A percentile compares a stretch with the other conserved stretches of the same genome.
Conservation (phyloP, 805 yeast species). For the Kluyveromyces nonfermentans region DNA sequence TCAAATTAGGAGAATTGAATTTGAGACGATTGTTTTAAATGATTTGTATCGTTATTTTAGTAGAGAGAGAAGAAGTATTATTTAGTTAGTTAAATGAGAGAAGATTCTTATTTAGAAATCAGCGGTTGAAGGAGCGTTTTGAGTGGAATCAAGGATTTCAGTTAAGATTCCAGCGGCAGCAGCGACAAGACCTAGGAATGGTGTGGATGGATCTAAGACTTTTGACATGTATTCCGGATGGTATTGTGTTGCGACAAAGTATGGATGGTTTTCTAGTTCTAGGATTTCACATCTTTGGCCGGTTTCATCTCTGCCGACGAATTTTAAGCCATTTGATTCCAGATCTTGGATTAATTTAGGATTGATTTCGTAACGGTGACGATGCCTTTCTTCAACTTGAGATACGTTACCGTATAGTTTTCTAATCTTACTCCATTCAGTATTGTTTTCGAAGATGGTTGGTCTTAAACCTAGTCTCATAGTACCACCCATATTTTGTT, state of each 20-base stretch:
- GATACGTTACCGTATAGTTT: conserved; percentile 66
- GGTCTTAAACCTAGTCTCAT: conserved; percentile 96
- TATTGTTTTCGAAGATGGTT: conserved; percentile 62
- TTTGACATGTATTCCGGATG: conserved; percentile 97
- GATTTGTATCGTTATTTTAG: no score
- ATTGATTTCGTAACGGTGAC: conserved; percentile 97
- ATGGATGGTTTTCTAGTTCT: conserved; percentile 81
- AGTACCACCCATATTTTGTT: conserved; percentile 93
- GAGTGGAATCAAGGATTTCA: conserved; percentile 40
- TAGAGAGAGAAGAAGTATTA: no score
- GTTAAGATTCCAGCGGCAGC: conserved; percentile 83
- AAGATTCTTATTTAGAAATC: conserved; percentile 24
- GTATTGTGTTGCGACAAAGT: conserved; percentile 91
- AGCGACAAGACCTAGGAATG: conserved; percentile 92
- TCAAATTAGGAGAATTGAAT: conserved; percentile 8
- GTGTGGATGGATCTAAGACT: conserved; percentile 93
- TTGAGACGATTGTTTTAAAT: no score
- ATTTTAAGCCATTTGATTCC: conserved; percentile 71
- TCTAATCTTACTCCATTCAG: conserved; percentile 63
- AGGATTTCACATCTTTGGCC: conserved; percentile 90
- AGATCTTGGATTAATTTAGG: conserved; percentile 66
- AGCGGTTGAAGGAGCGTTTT: conserved; percentile 16
- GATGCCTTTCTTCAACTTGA: conserved; percentile 82
- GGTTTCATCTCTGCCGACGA: conserved; percentile 89
- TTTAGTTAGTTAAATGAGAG: background rate